Percentiles rank a stretch among this genome's conserved stretches.
phyloP scores from a whole-genome alignment of 2,329 filamentous ascomycete genomes.

The Exophiala lecanii-corni region DNA sequence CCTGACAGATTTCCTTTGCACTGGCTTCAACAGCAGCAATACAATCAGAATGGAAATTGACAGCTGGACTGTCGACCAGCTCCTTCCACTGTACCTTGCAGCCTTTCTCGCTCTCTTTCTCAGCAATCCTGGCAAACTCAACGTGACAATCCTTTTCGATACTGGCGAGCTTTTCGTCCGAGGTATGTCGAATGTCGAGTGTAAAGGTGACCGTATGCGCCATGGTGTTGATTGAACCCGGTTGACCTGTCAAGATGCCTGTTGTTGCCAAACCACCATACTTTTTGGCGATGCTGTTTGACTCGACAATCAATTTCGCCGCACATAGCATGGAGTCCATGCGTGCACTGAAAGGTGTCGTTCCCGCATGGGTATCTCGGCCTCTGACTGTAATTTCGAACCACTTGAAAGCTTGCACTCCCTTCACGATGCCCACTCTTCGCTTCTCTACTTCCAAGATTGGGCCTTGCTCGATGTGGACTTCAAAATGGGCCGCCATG shows the following conservation, averaged over 20 bases:
- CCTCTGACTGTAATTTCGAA: slow-evolving; percentile 63
- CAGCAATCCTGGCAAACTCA: slow-evolving; percentile 22
- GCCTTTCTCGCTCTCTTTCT: slow-evolving; percentile 26
- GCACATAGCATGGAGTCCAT: slow-evolving; percentile 67
- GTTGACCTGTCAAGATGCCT: slow-evolving; percentile 62
- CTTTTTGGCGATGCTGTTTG: slow-evolving; percentile 57
- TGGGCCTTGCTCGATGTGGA: slow-evolving; percentile 82
- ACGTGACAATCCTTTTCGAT: slow-evolving; percentile 24
- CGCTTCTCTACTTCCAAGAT: slow-evolving; percentile 63
- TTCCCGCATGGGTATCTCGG: slow-evolving; percentile 69
- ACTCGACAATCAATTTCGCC: slow-evolving; percentile 63
- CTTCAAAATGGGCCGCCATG: slow-evolving; percentile 74
- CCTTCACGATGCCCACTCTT: slow-evolving; percentile 66
- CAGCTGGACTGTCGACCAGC: slow-evolving; percentile 39
- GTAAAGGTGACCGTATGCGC: slow-evolving; percentile 27
- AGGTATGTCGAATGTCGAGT: slow-evolving; percentile 23
- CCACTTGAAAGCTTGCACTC: slow-evolving; percentile 71
- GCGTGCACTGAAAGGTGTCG: slow-evolving; percentile 63
- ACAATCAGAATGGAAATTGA: slow-evolving; percentile 64
- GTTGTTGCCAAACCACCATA: slow-evolving; percentile 66
- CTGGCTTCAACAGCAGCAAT: slow-evolving; percentile 61
- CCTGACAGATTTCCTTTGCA: slow-evolving; percentile 50
- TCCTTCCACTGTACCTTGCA: slow-evolving; percentile 26
- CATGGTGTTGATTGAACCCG: slow-evolving; percentile 64
- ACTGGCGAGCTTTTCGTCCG: slow-evolving; percentile 20